A percentile compares a stretch with the other conserved stretches of the same genome.
phyloP scores from a whole-genome alignment of 208 protist genomes.

The Leishmania tarentolae region DNA sequence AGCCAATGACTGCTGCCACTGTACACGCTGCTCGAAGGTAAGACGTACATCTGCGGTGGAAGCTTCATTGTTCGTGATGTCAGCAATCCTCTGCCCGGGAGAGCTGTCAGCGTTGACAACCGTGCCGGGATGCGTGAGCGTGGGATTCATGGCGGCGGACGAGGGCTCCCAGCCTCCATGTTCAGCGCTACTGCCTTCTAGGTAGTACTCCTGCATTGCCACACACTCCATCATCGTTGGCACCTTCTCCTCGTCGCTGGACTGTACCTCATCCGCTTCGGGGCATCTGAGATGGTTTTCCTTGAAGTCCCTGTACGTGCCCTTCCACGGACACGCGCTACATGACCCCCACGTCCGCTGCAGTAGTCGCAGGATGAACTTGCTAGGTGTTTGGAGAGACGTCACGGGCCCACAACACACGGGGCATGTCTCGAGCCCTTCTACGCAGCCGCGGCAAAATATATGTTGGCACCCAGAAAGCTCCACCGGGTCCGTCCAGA shows the following conservation, averaged over 20 bases:
- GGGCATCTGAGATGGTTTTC: conserved; percentile 44
- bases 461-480: conserved; percentile 59
- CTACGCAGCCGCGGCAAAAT: conserved; percentile 54
- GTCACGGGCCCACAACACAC: conserved; percentile 41
- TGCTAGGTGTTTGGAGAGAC: conserved; percentile 31
- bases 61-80: conserved; percentile 9
- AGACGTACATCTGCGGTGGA: background rate
- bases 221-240: conserved; percentile 10
- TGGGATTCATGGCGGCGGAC: background rate
- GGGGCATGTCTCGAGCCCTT: conserved; percentile 42
- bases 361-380: conserved; percentile 51
- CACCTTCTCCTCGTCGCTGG: background rate
- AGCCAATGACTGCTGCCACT: conserved; percentile 31
- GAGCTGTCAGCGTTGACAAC: background rate
- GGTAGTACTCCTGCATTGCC: conserved; percentile 49
- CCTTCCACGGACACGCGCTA: conserved; percentile 58
- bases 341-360: conserved; percentile 45
- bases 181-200: conserved; percentile 19
- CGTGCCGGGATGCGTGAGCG: background rate
- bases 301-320: conserved; percentile 55
- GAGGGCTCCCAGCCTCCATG: background rate
- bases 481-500: conserved; percentile 54
- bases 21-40: conserved; percentile 14
- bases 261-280: conserved; percentile 13
- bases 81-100: background rate